A percentile compares a stretch with the other conserved stretches of the same genome.
phyloP scores from a whole-genome alignment of 345 rosid genomes.

The Jatropha curcas region DNA sequence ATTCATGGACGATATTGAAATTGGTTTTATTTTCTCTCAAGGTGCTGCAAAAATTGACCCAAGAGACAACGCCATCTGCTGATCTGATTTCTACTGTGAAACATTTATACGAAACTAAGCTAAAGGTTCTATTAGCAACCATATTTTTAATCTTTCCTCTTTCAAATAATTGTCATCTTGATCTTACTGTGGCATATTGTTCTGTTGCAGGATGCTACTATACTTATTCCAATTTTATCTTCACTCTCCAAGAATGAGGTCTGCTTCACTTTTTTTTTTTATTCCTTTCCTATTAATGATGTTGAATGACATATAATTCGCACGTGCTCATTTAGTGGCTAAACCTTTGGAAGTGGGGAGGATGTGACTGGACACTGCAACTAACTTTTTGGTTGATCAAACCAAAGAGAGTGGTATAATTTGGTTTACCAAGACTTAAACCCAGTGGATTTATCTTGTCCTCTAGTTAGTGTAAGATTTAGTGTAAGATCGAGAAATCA shows the following conservation, averaged over 20 bases:
- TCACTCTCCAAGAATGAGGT: conserved; percentile 96
- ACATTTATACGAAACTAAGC: conserved; percentile 86
- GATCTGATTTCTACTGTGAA: conserved; percentile 85
- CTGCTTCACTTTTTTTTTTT: conserved; percentile 14
- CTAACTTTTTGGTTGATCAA: background rate
- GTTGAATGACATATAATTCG: background rate
- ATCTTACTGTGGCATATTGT: conserved; percentile 18
- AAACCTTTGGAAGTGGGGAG: background rate
- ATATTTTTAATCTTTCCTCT: conserved; percentile 9
- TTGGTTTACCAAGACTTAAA: background rate
- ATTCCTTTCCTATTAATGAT: background rate
- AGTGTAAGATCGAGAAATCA: no score
- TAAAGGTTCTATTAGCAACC: conserved; percentile 57
- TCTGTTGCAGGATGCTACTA: conserved; percentile 82
- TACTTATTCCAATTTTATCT: conserved; percentile 91
- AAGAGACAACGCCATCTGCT: conserved; percentile 69
- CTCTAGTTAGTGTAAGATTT: no score
- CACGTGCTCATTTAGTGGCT: background rate
- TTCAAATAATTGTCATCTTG: conserved; percentile 13
- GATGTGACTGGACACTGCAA: background rate
- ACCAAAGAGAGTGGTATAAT: background rate
- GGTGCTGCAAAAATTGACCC: conserved; percentile 95
- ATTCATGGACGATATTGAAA: conserved; percentile 27
- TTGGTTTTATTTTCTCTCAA: conserved; percentile 32
- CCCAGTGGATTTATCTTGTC: background rate